A percentile compares a stretch with the other conserved stretches of the same genome.
phyloP scores from a whole-genome alignment of 2,329 filamentous ascomycete genomes.

The Penicillium janthinellum region DNA sequence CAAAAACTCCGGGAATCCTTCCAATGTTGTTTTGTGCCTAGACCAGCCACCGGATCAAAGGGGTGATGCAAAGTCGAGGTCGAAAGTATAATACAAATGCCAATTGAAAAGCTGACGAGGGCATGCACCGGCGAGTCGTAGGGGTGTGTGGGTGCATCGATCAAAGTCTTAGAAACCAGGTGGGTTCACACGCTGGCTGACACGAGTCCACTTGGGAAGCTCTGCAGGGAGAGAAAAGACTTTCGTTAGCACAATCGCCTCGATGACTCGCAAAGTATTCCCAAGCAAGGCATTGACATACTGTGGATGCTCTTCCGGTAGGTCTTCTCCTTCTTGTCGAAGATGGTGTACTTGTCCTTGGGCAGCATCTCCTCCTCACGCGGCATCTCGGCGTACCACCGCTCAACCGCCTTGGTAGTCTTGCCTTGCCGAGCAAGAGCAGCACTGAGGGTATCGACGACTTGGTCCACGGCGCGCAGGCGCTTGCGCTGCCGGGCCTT shows the following conservation, averaged over 20 bases:
- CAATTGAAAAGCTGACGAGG: conserved; percentile 1
- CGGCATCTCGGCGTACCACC: conserved; percentile 96
- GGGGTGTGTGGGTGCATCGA: conserved; percentile 6
- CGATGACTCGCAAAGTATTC: background rate
- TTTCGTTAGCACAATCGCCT: background rate
- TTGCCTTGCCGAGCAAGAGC: conserved; percentile 73
- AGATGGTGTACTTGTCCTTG: conserved; percentile 96
- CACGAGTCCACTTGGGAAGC: conserved; percentile 89
- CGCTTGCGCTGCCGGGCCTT: conserved; percentile 84
- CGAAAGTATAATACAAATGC: conserved; percentile 36
- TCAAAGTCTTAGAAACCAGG: conserved; percentile 73
- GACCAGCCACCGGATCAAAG: conserved; percentile 6
- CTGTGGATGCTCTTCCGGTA: conserved; percentile 98
- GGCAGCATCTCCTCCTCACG: conserved; percentile 93
- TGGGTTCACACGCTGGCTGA: conserved; percentile 90
- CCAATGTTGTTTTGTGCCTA: conserved; percentile 27
- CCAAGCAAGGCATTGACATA: conserved; percentile 56
- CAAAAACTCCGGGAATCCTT: conserved; percentile 38
- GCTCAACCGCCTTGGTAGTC: conserved; percentile 73
- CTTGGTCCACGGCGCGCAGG: conserved; percentile 78
- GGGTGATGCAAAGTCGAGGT: conserved; percentile 7
- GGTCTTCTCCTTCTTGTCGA: conserved; percentile 91
- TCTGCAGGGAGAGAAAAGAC: conserved; percentile 52
- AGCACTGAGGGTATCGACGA: conserved; percentile 79
- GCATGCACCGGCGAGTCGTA: conserved; percentile 9